phyloP scores from a whole-genome alignment of 2,329 filamentous ascomycete genomes.

The Escovopsis sp. region DNA sequence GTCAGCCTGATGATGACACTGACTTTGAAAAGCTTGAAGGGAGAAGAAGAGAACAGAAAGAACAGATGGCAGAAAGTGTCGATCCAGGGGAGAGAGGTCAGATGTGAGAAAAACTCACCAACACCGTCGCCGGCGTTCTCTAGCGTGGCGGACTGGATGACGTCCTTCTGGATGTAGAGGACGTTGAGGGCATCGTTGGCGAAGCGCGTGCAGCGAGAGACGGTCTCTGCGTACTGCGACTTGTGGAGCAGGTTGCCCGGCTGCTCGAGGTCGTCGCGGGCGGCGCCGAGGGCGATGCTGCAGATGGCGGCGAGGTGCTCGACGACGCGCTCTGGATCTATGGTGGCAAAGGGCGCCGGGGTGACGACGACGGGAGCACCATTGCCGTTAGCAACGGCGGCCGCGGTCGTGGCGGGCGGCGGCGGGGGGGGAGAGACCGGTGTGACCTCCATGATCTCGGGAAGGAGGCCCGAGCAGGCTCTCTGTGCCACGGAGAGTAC shows the following conservation, averaged over 20 bases:
- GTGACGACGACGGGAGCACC: slow-evolving; percentile 5
- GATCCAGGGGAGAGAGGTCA: too few relatives aligned
- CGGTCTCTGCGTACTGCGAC: slow-evolving; percentile 56
- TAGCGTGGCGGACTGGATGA: slow-evolving; percentile 36
- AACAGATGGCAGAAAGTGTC: too few relatives aligned
- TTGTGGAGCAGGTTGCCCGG: slow-evolving; percentile 71
- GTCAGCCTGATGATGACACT: too few relatives aligned
- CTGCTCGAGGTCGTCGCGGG: slow-evolving; percentile 62
- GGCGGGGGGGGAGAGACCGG: slow-evolving; percentile 26
- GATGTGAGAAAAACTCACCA: slow-evolving; percentile 21
- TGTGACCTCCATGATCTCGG: slow-evolving; percentile 36
- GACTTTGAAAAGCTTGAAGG: too few relatives aligned
- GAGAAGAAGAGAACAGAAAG: too few relatives aligned
- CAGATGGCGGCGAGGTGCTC: slow-evolving; percentile 59
- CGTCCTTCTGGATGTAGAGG: slow-evolving; percentile 81
- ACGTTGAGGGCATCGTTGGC: slow-evolving; percentile 75
- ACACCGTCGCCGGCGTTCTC: slow-evolving; percentile 30
- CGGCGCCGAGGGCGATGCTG: slow-evolving; percentile 58
- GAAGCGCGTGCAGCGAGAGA: slow-evolving; percentile 78
- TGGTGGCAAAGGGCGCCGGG: slow-evolving; percentile 31
- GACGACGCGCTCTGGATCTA: slow-evolving; percentile 55
- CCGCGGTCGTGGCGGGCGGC: too few relatives aligned
- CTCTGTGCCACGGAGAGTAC: background rate
- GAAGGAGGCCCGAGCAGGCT: background rate
- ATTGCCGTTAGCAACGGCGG: slow-evolving; percentile 37